Evolutionary conservation across 2,329 filamentous ascomycete species (phyloP), one percentile per base, ranked within the genome.

Genomic region (Talaromyces sp.): DNA sequence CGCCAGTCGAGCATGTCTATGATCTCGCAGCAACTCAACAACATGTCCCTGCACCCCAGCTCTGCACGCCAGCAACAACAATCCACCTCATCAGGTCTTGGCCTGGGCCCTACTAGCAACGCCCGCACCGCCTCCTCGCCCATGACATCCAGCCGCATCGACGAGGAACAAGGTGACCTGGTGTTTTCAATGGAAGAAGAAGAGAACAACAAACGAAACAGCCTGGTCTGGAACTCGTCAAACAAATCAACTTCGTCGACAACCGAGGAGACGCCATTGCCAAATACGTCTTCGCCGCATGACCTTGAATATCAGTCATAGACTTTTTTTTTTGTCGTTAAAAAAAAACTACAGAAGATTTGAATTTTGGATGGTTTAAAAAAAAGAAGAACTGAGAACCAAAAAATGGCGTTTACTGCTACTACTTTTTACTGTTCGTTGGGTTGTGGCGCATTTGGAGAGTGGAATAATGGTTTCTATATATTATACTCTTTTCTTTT

Each of bases 1-100:
- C 79, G 83, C 22, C 83, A 85, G 67, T 77, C 82, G 4, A 82
- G 82, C 15, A 85, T 86, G 79, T 84, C 83, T 58, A 85, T 85
- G 79, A 83, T 87, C 59, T 85, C 83, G 54, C 83, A 86, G 68
- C 84, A 84, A 65, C 70, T 85, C n/a, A 70, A 72, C 57, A 71
- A 75, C 60, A 72, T 77, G 65, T 78, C 75, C 6, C 72, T 81
- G 39, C 75, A 80, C 60, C 77, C 78, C 33, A 70, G 70, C 52
- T 72, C 72, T n/a, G 72, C 72, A 8, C 60, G 7, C 36, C 44
- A 51, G 15, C 58, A 56, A 78, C 81, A 59, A 76, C 28, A 52
- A 77, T 39, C 68, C 79, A 22, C 11, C 17, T 54, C 58, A 17
- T 55, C 60, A 13, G 42, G 42, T 3, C 42, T 25, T 19, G 42